phyloP scores from a whole-genome alignment of 2,329 filamentous ascomycete species.

The Curvularia sp. region DNA sequence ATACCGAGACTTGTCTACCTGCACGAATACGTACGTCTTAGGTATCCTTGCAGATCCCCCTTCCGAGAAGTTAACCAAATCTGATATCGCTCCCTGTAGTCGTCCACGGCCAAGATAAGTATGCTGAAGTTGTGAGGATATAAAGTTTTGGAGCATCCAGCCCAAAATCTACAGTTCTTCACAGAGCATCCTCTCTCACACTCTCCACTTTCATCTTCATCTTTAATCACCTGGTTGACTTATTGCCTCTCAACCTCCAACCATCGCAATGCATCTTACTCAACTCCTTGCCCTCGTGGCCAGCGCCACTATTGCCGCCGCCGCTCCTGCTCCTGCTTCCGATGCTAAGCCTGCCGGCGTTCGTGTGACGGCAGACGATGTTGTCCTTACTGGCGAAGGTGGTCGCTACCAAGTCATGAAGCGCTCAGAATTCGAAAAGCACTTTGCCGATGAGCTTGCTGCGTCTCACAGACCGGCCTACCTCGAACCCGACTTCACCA shows the following conservation, averaged over 20 bases:
- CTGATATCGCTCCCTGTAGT: background rate
- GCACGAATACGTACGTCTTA: background rate
- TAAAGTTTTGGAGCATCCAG: slow-evolving; percentile 2
- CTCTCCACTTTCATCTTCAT: background rate
- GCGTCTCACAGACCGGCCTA: slow-evolving; percentile 26
- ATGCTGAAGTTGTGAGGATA: background rate
- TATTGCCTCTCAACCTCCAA: slow-evolving; percentile 4
- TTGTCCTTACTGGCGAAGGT: slow-evolving; percentile 37
- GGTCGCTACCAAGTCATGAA: slow-evolving; percentile 37
- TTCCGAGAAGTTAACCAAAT: background rate
- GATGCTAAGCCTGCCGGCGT: slow-evolving; percentile 15
- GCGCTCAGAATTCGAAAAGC: slow-evolving; percentile 29
- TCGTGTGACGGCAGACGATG: slow-evolving; percentile 30
- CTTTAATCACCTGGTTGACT: background rate
- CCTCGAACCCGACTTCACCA: slow-evolving; percentile 22
- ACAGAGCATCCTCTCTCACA: slow-evolving; percentile 3
- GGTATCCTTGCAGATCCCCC: background rate
- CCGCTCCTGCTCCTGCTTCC: slow-evolving; percentile 17
- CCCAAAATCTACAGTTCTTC: background rate
- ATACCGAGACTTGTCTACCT: background rate
- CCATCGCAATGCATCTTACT: slow-evolving; percentile 29
- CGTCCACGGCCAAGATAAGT: background rate
- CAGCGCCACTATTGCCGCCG: slow-evolving; percentile 23
- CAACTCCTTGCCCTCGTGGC: slow-evolving; percentile 25
- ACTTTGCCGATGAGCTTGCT: slow-evolving; percentile 24